Base-by-base conservation (phyloP, 495 filamentous ascomycete species). In the Hypoxylon subgilvum region DNA sequence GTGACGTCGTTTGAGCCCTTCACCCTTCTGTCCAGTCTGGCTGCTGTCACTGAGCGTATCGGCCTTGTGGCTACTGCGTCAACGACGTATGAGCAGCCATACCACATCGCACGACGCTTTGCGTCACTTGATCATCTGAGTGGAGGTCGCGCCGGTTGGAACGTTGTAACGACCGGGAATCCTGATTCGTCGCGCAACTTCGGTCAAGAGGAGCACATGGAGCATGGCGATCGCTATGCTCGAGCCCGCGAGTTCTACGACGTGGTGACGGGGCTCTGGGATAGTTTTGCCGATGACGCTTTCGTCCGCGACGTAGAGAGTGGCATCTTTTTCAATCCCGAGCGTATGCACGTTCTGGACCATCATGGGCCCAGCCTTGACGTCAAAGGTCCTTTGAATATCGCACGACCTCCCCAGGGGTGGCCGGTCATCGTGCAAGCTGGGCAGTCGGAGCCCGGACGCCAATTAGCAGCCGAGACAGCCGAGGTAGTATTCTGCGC, bases 81-180 rank as follows among this genome's bases (percentile, higher is more conserved):
- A 0, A 84, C 83, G 0, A 80, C 80, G 0, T 87, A 81, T 30
- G 69, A 82, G 32, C 68, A 76, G 25, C 82, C 84, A 1, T 87
- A 81, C 57, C 72, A 81, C 22, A 70, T 87, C 5, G 83, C 84
- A 0, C 75, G 80, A 34, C 75, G 79, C 12, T 83, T 84, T 38
- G 83, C 83, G 1, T 83, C 81, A 0, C 68, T 87, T 12, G 84
- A 86, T 58, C 84, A 87, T 55, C 63, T 85, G 12, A 85, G 80
- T 7, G 72, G 75, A 21, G 85, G 82, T 2, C 76, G 84, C 13
- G 70, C 84, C 7, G 84, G 76, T 0, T 87, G 85, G 85, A 88
- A 87, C 59, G 84, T 88, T 17, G 84, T 87, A 22, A 86, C 84
- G 1, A 81, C 76, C 0, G 84, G 76, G 35, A 82, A 80, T 62